phyloP scores from a whole-genome alignment of 306 rosid genomes.

The Fragaria iinumae region DNA sequence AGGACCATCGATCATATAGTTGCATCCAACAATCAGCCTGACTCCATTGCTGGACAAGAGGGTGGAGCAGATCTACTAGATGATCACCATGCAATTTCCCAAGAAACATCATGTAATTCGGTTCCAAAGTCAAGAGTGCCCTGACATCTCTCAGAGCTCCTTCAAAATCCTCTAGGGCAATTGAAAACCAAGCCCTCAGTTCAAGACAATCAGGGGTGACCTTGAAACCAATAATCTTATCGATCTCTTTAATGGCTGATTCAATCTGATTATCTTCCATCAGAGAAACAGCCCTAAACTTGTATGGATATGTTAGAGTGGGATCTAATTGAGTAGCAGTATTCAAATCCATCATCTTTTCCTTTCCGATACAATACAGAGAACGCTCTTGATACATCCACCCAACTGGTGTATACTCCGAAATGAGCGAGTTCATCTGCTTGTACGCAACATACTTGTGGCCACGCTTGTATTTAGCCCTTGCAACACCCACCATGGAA shows the following conservation, averaged over 20 bases:
- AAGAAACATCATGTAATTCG: constrained; percentile 65
- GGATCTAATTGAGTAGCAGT: constrained; percentile 81
- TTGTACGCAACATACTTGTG: constrained; percentile 78
- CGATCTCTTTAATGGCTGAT: constrained; percentile 64
- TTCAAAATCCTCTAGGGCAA: constrained; percentile 71
- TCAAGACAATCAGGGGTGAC: constrained; percentile 86
- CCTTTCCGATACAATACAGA: constrained; percentile 72
- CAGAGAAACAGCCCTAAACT: constrained; percentile 59
- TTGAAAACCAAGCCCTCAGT: constrained; percentile 78
- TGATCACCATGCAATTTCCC: constrained; percentile 69
- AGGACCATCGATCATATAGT: constrained; percentile 77
- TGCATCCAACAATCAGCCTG: constrained; percentile 97
- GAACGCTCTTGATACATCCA: constrained; percentile 96
- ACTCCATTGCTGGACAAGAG: constrained; percentile 60
- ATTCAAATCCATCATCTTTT: constrained; percentile 67
- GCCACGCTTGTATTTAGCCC: constrained; percentile 79
- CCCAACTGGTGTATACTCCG: constrained; percentile 63
- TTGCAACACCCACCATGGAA: constrained; percentile 72
- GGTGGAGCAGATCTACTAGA: constrained; percentile 64
- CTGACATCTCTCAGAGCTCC: constrained; percentile 77
- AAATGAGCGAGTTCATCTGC: constrained; percentile 62
- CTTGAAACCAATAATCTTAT: constrained; percentile 69
- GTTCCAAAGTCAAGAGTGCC: constrained; percentile 81
- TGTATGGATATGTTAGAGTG: constrained; percentile 75
- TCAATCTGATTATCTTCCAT: constrained; percentile 60